Percentiles rank a stretch among this genome's conserved stretches.
These are phyloP conservation scores for Starmera stellimalicola DNA, from an alignment of 1,139 yeast genomes.

Conservation along the genomic window DNA sequence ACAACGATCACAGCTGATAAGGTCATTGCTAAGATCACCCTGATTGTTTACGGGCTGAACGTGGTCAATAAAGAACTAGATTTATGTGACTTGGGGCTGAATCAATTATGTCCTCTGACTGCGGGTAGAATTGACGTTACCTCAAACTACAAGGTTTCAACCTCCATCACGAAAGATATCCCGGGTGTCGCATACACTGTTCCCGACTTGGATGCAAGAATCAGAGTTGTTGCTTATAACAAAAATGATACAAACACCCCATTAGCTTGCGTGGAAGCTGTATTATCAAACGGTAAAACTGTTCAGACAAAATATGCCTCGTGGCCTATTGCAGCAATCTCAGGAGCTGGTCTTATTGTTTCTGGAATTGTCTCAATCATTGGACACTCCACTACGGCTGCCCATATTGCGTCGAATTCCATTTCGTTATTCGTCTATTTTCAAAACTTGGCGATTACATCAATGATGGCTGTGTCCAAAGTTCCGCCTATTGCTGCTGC, in stretches of 20 bases:
- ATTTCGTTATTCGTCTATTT: slow-evolving; percentile 88
- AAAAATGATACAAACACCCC: slow-evolving; percentile 34
- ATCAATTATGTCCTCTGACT: slow-evolving; percentile 69
- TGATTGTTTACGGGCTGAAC: slow-evolving; percentile 81
- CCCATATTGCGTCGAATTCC: slow-evolving; percentile 93
- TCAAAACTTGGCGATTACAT: slow-evolving; percentile 85
- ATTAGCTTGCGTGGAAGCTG: slow-evolving; percentile 90
- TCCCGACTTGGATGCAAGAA: slow-evolving; percentile 93
- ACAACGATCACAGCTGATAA: slow-evolving; percentile 65
- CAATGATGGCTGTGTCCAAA: slow-evolving; percentile 91
- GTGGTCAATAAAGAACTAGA: slow-evolving; percentile 46
- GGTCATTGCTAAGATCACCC: slow-evolving; percentile 55
- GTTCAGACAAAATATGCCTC: slow-evolving; percentile 92
- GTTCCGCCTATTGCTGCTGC: slow-evolving; percentile 98
- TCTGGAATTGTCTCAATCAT: slow-evolving; percentile 81
- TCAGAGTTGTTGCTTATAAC: slow-evolving; percentile 58
- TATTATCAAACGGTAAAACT: slow-evolving; percentile 79
- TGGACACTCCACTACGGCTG: slow-evolving; percentile 90
- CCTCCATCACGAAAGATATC: slow-evolving; percentile 38
- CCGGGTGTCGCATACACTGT: slow-evolving; percentile 83
- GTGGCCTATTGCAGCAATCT: slow-evolving; percentile 93
- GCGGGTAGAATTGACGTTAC: slow-evolving; percentile 79
- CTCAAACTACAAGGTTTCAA: slow-evolving; percentile 38
- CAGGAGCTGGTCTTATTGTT: slow-evolving; percentile 79
- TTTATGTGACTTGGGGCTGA: slow-evolving; percentile 52